Evolutionary conservation across 805 yeast genomes (phyloP).

Genomic region (Spencermartinsiella europaea): DNA sequence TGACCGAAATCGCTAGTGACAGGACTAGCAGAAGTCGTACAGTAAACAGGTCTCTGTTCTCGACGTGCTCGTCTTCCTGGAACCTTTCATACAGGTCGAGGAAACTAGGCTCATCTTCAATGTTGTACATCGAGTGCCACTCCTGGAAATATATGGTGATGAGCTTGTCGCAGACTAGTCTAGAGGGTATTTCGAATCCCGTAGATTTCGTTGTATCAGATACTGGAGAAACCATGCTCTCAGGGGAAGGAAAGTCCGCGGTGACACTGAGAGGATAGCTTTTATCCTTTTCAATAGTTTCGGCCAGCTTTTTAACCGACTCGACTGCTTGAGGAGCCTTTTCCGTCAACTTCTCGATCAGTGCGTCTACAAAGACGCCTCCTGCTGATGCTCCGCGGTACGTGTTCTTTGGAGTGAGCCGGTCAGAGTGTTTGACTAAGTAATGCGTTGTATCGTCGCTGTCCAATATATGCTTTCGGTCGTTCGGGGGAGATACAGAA

Average conservation of each 20-base stretch:
- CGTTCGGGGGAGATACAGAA: not conserved
- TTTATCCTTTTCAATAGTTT: conserved; percentile 4
- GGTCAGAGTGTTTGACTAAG: conserved; percentile 23
- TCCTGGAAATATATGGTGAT: conserved; percentile 65
- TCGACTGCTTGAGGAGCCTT: conserved; percentile 23
- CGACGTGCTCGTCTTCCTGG: conserved; percentile 3
- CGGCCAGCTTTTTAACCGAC: conserved; percentile 9
- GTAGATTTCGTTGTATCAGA: not conserved
- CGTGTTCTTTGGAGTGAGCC: conserved; percentile 28
- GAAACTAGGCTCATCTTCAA: conserved; percentile 66
- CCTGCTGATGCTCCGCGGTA: conserved; percentile 34
- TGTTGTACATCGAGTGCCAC: conserved; percentile 70
- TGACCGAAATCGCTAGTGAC: conserved; percentile 25
- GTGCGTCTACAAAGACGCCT: conserved; percentile 26
- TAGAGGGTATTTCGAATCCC: conserved; percentile 37
- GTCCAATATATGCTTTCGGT: conserved; percentile 3
- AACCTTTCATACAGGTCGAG: conserved; percentile 51
- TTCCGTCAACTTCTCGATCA: conserved; percentile 25
- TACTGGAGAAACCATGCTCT: not conserved
- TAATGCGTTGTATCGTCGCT: conserved; percentile 25
- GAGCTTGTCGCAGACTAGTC: conserved; percentile 61
- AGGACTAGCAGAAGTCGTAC: conserved; percentile 27
- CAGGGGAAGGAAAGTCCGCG: not conserved
- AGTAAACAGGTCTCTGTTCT: conserved; percentile 16
- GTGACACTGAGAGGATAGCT: not conserved